Evolutionary conservation across 768 basidiomycete genomes (phyloP).

Genomic region (Podaxis sp.): DNA sequence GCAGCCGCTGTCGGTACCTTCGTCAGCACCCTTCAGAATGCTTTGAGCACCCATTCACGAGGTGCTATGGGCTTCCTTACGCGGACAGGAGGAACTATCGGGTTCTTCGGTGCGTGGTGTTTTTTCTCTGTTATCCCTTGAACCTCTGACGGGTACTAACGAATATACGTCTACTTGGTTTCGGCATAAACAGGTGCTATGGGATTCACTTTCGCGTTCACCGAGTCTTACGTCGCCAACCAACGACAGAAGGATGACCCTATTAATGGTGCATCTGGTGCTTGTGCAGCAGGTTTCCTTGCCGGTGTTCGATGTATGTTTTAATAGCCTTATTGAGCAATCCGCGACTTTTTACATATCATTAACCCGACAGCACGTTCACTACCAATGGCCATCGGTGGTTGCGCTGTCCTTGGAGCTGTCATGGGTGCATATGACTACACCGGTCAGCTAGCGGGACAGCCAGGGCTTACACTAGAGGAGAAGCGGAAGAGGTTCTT

Average conservation of each 20-base stretch:
- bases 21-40: conserved; percentile 73
- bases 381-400: conserved; percentile 73
- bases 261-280: conserved; percentile 79
- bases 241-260: conserved; percentile 73
- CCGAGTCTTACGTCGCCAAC: conserved; percentile 80
- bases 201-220: conserved; percentile 82
- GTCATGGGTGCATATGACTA: conserved; percentile 81
- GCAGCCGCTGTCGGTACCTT: conserved; percentile 62
- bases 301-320: conserved; percentile 77
- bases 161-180: conserved; percentile 2
- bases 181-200: conserved; percentile 61
- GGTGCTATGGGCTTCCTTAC: conserved; percentile 87
- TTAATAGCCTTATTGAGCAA: background rate
- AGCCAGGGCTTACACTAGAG: conserved; percentile 43
- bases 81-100: conserved; percentile 85
- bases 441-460: conserved; percentile 58
- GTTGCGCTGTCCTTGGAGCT: conserved; percentile 75
- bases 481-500: conserved; percentile 80
- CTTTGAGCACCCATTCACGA: conserved; percentile 66
- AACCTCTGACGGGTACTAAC: background rate
- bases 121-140: background rate
- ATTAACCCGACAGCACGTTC: conserved; percentile 59
- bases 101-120: conserved; percentile 75
- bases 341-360: conserved; percentile 12
- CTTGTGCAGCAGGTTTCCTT: conserved; percentile 90